Conservation (phyloP, 768 basidiomycete species). For the Boletus speciosus region DNA sequence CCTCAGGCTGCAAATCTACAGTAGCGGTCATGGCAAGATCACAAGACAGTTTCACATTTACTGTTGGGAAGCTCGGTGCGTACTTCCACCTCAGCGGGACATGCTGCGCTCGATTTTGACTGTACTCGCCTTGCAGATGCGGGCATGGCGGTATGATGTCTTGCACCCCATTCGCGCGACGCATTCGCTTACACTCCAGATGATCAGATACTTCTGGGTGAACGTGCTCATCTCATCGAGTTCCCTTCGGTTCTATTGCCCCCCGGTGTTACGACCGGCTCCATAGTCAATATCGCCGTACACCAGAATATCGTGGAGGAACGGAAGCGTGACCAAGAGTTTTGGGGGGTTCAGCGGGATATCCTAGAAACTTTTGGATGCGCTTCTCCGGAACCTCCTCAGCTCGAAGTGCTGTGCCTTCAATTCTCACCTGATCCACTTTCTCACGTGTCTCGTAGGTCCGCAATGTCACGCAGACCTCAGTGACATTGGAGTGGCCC, state of each 20-base stretch:
- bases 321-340: slow-evolving; percentile 72
- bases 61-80: slow-evolving; percentile 92
- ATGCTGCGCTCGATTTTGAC: slow-evolving; percentile 10
- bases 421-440: neutral
- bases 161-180: neutral
- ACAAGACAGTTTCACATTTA: slow-evolving; percentile 80
- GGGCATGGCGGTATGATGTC: slow-evolving; percentile 77
- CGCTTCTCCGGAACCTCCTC: slow-evolving; percentile 63
- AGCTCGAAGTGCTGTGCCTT: slow-evolving; percentile 56
- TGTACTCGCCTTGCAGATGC: slow-evolving; percentile 56
- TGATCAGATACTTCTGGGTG: slow-evolving; percentile 81
- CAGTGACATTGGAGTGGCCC: slow-evolving; percentile 95
- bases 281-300: slow-evolving; percentile 96
- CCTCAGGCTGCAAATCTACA: slow-evolving; percentile 1
- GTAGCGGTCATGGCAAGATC: slow-evolving; percentile 32
- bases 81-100: slow-evolving; percentile 4
- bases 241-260: slow-evolving; percentile 95
- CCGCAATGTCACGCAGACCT: slow-evolving; percentile 94
- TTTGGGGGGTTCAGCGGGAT: slow-evolving; percentile 78
- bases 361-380: slow-evolving; percentile 76
- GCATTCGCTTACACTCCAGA: neutral
- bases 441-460: slow-evolving; percentile 45
- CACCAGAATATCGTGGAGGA: slow-evolving; percentile 86
- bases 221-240: slow-evolving; percentile 94
- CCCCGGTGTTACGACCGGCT: slow-evolving; percentile 87